Evolutionary conservation across 768 basidiomycete genomes (phyloP), one percentile per base, ranked within the genome.

Genomic region (Podaxis sp.): DNA sequence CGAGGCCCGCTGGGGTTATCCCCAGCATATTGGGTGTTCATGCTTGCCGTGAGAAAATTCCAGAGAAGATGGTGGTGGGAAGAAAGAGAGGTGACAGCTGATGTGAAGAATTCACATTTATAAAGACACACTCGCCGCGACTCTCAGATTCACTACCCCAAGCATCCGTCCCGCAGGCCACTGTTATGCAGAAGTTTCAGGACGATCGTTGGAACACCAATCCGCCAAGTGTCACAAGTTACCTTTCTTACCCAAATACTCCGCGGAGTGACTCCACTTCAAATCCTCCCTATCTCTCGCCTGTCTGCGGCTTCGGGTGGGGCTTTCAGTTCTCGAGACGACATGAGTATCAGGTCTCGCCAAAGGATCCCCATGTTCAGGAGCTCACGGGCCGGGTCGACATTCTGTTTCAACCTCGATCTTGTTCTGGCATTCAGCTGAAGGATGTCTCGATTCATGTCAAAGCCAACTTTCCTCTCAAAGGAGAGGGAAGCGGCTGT

Each of bases 291-390:
- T 57, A 48, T 21, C n/a, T 35, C n/a, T 57, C 42, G 10, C 55
- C 55, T 10, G 55, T 36, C 4, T 57, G 55, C 21, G 55, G 55
- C 27, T 57, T 57, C 16, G 55, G 55, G 5, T 57, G 55, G 55
- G 44, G 44, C 2, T 57, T 46, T 18, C 27, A 48, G 42, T 46
- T 57, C 46, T n/a, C 46, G 18, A 57, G 55, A 40, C 6, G 6
- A 4, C 28, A 46, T 47, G 28, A 21, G 7, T 57, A 47, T 7
- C 25, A 18, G 21, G 7, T 48, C 16, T 57, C 55, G 25, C 27
- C 28, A 14, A 57, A 14, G 6, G 48, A 57, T 18, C 44, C 55
- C 14, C 27, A 57, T 35, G 44, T 47, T 44, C 55, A 57, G 44
- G 55, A 57, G 35, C 44, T 44, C 5, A 57, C 42, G 37, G 44